These are phyloP conservation scores for Chlorella vulgaris DNA, from an alignment of 139 green algal species.

Conservation along the genomic window DNA sequence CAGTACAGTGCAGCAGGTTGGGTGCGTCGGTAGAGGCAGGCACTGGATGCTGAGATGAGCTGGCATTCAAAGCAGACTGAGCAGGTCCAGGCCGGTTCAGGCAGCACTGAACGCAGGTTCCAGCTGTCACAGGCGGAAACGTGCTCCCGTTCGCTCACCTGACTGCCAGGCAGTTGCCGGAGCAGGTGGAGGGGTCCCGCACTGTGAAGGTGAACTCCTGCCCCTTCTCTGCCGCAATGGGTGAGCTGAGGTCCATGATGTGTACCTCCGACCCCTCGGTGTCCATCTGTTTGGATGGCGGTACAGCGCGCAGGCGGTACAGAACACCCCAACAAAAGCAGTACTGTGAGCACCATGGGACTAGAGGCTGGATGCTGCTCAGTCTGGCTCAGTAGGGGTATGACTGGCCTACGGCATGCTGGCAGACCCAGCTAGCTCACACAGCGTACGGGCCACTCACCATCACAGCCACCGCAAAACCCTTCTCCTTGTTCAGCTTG, in stretches of 20 bases:
- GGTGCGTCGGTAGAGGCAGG: no score
- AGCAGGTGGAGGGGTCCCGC: slow-evolving; percentile 41
- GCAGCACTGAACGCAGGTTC: neutral
- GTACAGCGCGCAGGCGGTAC: neutral
- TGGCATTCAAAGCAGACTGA: no score
- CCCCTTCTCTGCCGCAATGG: slow-evolving; percentile 65
- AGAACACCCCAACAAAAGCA: no score
- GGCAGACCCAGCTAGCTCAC: no score
- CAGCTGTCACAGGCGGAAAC: neutral
- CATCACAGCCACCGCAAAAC: slow-evolving; percentile 50
- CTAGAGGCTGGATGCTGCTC: no score
- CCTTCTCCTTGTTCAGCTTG: slow-evolving; percentile 76
- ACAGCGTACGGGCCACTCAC: no score
- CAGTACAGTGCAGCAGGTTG: no score
- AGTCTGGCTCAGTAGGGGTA: no score
- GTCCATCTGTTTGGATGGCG: slow-evolving; percentile 62
- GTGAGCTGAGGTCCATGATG: slow-evolving; percentile 57
- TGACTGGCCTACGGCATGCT: no score
- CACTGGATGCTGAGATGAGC: no score
- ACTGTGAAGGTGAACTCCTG: slow-evolving; percentile 73
- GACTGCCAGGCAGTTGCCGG: slow-evolving; percentile 53
- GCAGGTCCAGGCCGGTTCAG: no score
- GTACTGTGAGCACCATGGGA: no score
- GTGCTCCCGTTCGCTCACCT: slow-evolving; percentile 5
- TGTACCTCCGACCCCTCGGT: slow-evolving; percentile 89